These are phyloP conservation scores for Dioscorea zingiberensis DNA, from an alignment of 106 monocot genomes.

Conservation along the genomic window DNA sequence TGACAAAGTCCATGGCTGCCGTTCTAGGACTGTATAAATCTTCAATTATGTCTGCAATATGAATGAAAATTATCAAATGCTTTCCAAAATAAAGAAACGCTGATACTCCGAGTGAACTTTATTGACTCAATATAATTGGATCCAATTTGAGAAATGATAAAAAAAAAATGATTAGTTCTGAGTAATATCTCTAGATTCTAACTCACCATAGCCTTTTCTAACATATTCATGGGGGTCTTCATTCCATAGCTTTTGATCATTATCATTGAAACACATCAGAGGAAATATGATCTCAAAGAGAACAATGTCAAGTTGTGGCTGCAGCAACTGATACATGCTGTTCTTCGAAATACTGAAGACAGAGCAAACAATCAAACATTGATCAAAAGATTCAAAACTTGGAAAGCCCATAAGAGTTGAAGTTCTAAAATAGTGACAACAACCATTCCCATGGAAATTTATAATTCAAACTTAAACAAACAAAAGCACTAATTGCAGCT, in stretches of 20 bases:
- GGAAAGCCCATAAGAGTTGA: too few relatives aligned
- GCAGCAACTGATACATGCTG: conserved; percentile 78
- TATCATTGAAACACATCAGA: conserved; percentile 95
- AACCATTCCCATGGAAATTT: too few relatives aligned
- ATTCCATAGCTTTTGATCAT: conserved; percentile 85
- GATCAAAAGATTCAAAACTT: conserved; percentile 1
- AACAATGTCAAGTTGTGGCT: conserved; percentile 73
- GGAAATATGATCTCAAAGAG: conserved; percentile 98
- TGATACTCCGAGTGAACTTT: background rate
- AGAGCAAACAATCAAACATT: background rate
- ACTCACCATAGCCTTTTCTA: conserved; percentile 93
- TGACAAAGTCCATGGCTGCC: conserved; percentile 98
- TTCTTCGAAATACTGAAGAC: conserved; percentile 79
- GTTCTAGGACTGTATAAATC: conserved; percentile 97
- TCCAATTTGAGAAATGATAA: background rate
- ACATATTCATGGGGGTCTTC: conserved; percentile 99
- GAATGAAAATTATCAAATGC: conserved; percentile 9
- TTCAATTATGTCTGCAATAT: conserved; percentile 83
- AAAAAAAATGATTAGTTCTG: background rate
- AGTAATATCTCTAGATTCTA: conserved; percentile 1
- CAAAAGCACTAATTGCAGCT: too few relatives aligned
- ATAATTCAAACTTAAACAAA: too few relatives aligned
- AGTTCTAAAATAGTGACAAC: too few relatives aligned
- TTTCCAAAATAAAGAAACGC: background rate
- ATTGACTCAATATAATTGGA: too few relatives aligned